A percentile compares a stretch with the other conserved stretches of the same genome.
Evolutionary conservation across 306 rosid species (phyloP).

Genomic region (Acacia acuminata): DNA sequence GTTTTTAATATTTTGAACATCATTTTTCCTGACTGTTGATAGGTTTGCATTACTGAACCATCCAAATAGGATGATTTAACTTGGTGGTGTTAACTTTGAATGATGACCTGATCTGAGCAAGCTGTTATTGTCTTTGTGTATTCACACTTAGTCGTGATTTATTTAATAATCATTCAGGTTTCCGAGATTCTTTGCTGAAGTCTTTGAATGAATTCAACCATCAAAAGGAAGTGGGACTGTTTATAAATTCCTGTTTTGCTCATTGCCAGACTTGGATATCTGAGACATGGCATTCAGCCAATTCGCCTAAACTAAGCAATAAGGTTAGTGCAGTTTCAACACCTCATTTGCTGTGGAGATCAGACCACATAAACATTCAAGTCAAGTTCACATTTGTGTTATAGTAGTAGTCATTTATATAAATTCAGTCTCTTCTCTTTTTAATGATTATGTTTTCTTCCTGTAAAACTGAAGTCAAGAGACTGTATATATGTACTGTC

Average conservation of each 20-base stretch:
- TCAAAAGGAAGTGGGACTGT: slow-evolving; percentile 65
- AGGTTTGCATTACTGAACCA: slow-evolving; percentile 12
- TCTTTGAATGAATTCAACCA: slow-evolving; percentile 63
- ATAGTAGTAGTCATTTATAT: slow-evolving; percentile 14
- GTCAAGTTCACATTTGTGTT: background rate
- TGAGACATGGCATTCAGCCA: slow-evolving; percentile 83
- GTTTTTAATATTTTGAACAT: background rate
- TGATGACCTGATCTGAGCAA: slow-evolving; percentile 16
- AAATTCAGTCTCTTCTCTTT: slow-evolving; percentile 21
- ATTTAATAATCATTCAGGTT: slow-evolving; percentile 54
- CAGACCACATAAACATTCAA: slow-evolving; percentile 10
- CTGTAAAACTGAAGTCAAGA: slow-evolving; percentile 16
- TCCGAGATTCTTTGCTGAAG: slow-evolving; percentile 74
- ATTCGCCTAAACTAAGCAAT: slow-evolving; percentile 71
- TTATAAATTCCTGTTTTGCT: slow-evolving; percentile 79
- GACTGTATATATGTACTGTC: slow-evolving; percentile 8
- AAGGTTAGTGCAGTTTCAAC: slow-evolving; percentile 50
- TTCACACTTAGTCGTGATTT: slow-evolving; percentile 22
- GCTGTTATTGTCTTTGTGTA: background rate
- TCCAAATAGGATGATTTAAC: slow-evolving; percentile 21
- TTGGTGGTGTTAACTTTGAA: background rate
- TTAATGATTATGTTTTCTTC: background rate
- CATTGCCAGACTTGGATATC: slow-evolving; percentile 86
- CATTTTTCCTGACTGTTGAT: slow-evolving; percentile 9
- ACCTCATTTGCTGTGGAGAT: slow-evolving; percentile 10